A percentile compares a stretch with the other conserved stretches of the same genome.
Conservation (phyloP, 345 rosid species). For the Cardamine resedifolia region DNA sequence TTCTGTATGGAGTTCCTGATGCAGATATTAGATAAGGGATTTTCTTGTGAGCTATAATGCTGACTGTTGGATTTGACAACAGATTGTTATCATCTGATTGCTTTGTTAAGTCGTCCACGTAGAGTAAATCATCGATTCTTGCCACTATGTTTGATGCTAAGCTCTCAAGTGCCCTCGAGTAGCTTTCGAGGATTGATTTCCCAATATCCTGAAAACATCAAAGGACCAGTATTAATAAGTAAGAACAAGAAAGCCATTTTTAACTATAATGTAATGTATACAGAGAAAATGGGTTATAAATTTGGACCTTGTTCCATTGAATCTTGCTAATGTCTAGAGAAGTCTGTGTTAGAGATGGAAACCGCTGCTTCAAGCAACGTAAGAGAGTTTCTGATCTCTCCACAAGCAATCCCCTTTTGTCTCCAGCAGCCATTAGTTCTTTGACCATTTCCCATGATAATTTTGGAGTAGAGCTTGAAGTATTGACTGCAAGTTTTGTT, state of each 20-base stretch:
- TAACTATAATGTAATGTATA: neutral
- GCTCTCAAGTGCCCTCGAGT: slow-evolving; percentile 90
- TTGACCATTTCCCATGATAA: slow-evolving; percentile 93
- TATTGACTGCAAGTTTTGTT: slow-evolving; percentile 49
- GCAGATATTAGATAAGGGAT: slow-evolving; percentile 58
- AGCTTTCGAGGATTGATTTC: slow-evolving; percentile 92
- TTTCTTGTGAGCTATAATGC: slow-evolving; percentile 58
- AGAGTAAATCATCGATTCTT: slow-evolving; percentile 81
- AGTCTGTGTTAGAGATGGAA: slow-evolving; percentile 85
- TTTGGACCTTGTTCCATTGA: slow-evolving; percentile 80
- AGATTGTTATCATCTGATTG: slow-evolving; percentile 54
- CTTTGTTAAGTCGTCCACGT: slow-evolving; percentile 85
- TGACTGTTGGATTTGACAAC: slow-evolving; percentile 56
- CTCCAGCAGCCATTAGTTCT: slow-evolving; percentile 82
- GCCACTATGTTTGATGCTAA: slow-evolving; percentile 84
- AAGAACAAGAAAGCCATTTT: neutral
- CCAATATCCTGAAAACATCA: slow-evolving; percentile 72
- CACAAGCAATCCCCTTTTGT: slow-evolving; percentile 84
- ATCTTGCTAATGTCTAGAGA: slow-evolving; percentile 89
- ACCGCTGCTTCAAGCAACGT: slow-evolving; percentile 87
- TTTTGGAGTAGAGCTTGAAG: slow-evolving; percentile 56
- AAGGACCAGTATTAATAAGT: neutral
- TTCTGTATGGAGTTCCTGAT: slow-evolving; percentile 65
- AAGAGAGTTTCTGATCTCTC: slow-evolving; percentile 88
- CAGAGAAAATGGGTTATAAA: neutral